Conservation (phyloP, 139 green algal genomes). For the Chlorella sp. region DNA sequence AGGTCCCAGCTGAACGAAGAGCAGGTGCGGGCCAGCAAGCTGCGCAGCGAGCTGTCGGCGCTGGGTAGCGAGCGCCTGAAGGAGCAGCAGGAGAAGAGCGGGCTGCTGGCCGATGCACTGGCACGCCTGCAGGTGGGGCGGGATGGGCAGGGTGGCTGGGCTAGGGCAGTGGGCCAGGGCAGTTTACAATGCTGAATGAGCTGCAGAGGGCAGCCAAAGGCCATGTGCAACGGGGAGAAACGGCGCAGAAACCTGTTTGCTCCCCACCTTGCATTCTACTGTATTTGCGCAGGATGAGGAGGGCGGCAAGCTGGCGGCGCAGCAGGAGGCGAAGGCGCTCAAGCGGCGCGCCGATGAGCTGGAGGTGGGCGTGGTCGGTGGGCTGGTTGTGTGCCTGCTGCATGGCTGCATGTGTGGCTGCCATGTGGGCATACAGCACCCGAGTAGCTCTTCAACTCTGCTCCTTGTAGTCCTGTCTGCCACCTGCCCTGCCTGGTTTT, state of each 20-base stretch:
- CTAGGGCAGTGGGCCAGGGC: too few relatives aligned
- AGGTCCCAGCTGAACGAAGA: slow-evolving; percentile 35
- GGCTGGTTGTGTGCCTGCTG: not conserved
- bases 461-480: too few relatives aligned
- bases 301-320: slow-evolving; percentile 32
- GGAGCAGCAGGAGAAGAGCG: slow-evolving; percentile 31
- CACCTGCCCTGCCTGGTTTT: too few relatives aligned
- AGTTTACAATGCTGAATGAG: too few relatives aligned
- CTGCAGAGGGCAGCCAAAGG: too few relatives aligned
- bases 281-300: slow-evolving; percentile 32
- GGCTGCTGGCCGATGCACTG: slow-evolving; percentile 21
- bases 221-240: too few relatives aligned
- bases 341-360: slow-evolving; percentile 35
- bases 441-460: too few relatives aligned
- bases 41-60: slow-evolving; percentile 32
- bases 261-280: too few relatives aligned
- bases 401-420: too few relatives aligned
- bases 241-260: too few relatives aligned
- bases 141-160: too few relatives aligned
- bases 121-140: slow-evolving; percentile 27
- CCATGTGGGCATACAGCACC: too few relatives aligned
- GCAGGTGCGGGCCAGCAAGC: slow-evolving; percentile 34
- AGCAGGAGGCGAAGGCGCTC: slow-evolving; percentile 40
- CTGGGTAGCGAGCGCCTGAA: slow-evolving; percentile 23
- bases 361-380: slow-evolving; percentile 22